Percentiles rank a stretch among this genome's conserved stretches.
phyloP scores from a whole-genome alignment of 441 rosid species.

The Eruca vesicaria region DNA sequence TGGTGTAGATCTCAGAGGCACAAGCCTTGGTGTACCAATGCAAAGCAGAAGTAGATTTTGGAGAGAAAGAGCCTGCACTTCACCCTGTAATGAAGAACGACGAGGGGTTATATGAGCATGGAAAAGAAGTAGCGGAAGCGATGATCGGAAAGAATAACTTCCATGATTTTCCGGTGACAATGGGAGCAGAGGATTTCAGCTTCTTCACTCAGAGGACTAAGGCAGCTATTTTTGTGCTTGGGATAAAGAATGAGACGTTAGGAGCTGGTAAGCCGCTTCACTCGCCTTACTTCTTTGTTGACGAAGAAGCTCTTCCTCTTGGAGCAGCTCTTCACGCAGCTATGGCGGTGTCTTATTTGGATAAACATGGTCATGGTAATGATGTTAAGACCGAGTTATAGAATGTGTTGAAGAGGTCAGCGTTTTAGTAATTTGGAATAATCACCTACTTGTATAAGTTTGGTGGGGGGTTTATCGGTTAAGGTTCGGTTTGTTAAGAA shows the following conservation, averaged over 20 bases:
- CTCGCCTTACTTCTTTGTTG: slow-evolving; percentile 44
- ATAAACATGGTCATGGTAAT: slow-evolving; percentile 15
- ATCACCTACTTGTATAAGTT: neutral
- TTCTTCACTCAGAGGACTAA: slow-evolving; percentile 42
- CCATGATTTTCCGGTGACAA: slow-evolving; percentile 42
- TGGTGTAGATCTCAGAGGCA: slow-evolving; percentile 34
- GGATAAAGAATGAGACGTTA: slow-evolving; percentile 42
- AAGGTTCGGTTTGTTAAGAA: neutral
- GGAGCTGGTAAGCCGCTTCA: slow-evolving; percentile 42
- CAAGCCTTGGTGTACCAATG: slow-evolving; percentile 38
- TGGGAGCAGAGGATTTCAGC: slow-evolving; percentile 51
- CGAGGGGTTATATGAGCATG: slow-evolving; percentile 36
- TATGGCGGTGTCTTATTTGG: slow-evolving; percentile 40
- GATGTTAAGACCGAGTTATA: slow-evolving; percentile 26
- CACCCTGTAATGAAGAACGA: slow-evolving; percentile 47
- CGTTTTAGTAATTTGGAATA: neutral
- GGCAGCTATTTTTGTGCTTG: slow-evolving; percentile 40
- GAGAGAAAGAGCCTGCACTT: slow-evolving; percentile 19
- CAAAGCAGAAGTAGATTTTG: slow-evolving; percentile 33
- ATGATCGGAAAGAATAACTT: slow-evolving; percentile 43
- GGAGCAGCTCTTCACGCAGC: slow-evolving; percentile 55
- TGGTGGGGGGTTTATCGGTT: neutral
- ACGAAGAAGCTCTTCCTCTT: slow-evolving; percentile 45
- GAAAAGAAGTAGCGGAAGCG: slow-evolving; percentile 39
- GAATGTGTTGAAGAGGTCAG: neutral